phyloP scores from a whole-genome alignment of 2,329 filamentous ascomycete species.

The Aspergillus hortae region DNA sequence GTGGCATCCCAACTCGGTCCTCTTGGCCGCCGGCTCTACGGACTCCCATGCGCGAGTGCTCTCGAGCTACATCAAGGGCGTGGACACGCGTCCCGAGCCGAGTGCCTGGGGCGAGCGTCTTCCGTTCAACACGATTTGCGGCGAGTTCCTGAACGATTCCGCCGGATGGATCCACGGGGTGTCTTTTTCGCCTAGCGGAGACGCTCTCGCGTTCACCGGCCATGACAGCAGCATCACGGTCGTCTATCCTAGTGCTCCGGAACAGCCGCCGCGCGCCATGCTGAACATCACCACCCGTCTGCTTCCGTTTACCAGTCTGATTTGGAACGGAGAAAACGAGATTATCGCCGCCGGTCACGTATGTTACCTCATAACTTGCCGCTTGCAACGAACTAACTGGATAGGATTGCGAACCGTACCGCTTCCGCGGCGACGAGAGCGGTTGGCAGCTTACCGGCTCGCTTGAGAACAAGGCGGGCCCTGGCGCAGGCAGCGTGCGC shows the following conservation, averaged over 20 bases:
- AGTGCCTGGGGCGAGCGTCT: constrained; percentile 91
- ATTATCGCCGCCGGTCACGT: constrained; percentile 93
- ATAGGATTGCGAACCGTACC: constrained; percentile 76
- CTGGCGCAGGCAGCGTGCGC: constrained; percentile 57
- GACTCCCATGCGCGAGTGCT: constrained; percentile 95
- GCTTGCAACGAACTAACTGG: not conserved
- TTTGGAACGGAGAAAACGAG: constrained; percentile 89
- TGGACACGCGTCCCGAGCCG: constrained; percentile 80
- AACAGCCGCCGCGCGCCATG: constrained; percentile 86
- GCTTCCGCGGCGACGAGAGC: constrained; percentile 70
- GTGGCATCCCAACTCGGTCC: constrained; percentile 97
- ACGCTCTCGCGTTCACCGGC: constrained; percentile 88
- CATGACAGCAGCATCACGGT: constrained; percentile 97
- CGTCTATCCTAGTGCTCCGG: constrained; percentile 87
- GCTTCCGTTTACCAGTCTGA: constrained; percentile 84
- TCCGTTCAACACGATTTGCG: constrained; percentile 97
- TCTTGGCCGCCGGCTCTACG: constrained; percentile 91
- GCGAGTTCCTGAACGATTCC: constrained; percentile 92
- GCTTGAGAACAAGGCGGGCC: constrained; percentile 68
- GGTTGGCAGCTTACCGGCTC: constrained; percentile 85
- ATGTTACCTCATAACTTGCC: constrained; percentile 15
- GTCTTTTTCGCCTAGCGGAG: constrained; percentile 85
- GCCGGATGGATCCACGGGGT: constrained; percentile 96
- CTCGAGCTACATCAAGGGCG: constrained; percentile 92
- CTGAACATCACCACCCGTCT: constrained; percentile 86